These are phyloP conservation scores for Scenedesmus sp. DNA, from an alignment of 163 green algal species.

Conservation along the genomic window DNA sequence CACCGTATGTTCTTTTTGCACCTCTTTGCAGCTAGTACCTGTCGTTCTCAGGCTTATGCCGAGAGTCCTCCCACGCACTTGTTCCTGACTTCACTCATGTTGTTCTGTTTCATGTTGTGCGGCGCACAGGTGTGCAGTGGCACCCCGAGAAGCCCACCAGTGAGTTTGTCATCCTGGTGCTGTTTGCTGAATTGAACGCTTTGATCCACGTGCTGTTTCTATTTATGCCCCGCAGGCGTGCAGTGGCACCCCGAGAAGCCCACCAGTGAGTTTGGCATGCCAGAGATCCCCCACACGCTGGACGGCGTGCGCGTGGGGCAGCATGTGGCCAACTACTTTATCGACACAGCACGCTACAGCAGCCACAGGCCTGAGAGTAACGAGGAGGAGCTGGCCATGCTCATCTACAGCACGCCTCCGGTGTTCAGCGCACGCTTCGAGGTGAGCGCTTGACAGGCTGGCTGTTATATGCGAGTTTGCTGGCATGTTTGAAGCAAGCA, in stretches of 20 bases:
- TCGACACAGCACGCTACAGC: constrained; percentile 72
- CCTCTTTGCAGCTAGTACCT: no score
- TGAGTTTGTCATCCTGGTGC: constrained; percentile 80
- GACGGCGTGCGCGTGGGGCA: constrained; percentile 84
- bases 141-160: constrained; percentile 90
- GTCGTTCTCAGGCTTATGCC: no score
- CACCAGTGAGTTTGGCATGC: constrained; percentile 86
- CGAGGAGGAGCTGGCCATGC: constrained; percentile 84
- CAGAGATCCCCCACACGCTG: constrained; percentile 81
- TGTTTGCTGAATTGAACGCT: background rate
- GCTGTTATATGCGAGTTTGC: no score
- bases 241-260: constrained; percentile 92
- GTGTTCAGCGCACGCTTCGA: constrained; percentile 80
- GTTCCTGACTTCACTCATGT: background rate
- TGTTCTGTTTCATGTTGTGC: background rate
- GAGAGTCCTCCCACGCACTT: background rate
- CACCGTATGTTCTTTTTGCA: no score
- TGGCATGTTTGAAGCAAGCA: no score
- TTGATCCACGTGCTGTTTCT: background rate
- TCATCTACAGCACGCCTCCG: constrained; percentile 81
- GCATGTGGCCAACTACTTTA: constrained; percentile 78
- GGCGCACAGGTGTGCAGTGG: constrained; percentile 67
- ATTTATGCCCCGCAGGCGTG: constrained; percentile 50
- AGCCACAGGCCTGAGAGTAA: constrained; percentile 74
- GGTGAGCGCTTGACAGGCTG: constrained; percentile 23